A percentile compares a stretch with the other conserved stretches of the same genome.
phyloP scores from a whole-genome alignment of 2,329 filamentous ascomycete genomes.

The Phyllosticta capitalensis region DNA sequence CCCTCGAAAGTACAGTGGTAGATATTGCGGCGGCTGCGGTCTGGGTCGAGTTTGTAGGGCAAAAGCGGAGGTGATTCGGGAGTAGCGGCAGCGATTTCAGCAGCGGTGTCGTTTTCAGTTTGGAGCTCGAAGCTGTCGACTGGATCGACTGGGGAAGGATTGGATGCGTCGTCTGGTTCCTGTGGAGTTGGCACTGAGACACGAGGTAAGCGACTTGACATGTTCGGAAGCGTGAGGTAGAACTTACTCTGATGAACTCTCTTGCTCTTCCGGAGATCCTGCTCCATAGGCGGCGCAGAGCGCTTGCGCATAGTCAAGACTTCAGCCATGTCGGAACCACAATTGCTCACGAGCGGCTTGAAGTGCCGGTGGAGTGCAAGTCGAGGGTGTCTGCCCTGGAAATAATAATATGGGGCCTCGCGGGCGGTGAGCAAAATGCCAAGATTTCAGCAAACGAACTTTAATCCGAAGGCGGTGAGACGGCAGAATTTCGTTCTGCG shows the following conservation, averaged over 20 bases:
- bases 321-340: neutral
- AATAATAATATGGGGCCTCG: neutral
- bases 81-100: neutral
- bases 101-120: neutral
- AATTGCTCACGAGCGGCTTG: neutral
- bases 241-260: slow-evolving; percentile 20
- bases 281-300: neutral
- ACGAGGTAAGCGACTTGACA: neutral
- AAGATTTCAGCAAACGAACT: neutral
- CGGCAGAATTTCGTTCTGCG: slow-evolving; percentile 1
- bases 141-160: neutral
- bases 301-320: slow-evolving; percentile 1
- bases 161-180: neutral
- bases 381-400: neutral
- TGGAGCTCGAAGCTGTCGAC: no score
- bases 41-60: slow-evolving; percentile 10
- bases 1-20: slow-evolving; percentile 63
- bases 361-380: neutral
- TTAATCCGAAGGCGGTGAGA: neutral
- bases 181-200: neutral
- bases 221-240: neutral
- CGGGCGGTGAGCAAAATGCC: neutral
- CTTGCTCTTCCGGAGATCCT: slow-evolving; percentile 14
- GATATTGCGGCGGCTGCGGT: slow-evolving; percentile 56
- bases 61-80: slow-evolving; percentile 16